These are phyloP conservation scores for Mortierella sp. DNA, from an alignment of 371 early-diverging fungal genomes.

Conservation along the genomic window DNA sequence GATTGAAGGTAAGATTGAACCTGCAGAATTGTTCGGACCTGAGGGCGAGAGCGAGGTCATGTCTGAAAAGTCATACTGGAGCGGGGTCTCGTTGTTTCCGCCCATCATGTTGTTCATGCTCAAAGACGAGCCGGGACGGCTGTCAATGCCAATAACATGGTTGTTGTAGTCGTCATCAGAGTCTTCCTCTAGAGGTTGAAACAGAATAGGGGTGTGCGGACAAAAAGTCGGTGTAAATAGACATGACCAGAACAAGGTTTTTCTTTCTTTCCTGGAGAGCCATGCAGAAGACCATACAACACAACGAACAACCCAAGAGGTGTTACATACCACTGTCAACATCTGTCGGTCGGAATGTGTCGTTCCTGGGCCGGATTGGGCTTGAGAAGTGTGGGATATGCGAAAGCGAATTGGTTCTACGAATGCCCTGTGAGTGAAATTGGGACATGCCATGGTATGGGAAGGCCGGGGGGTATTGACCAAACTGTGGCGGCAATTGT, in stretches of 20 bases:
- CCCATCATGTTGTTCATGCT: slow-evolving; percentile 51
- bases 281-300: too few species aligned
- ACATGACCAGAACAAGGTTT: too few species aligned
- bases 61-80: slow-evolving; percentile 41
- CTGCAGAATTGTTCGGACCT: too few species aligned
- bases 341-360: slow-evolving; percentile 30
- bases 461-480: slow-evolving; percentile 35
- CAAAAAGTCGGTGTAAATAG: too few species aligned
- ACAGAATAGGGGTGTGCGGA: slow-evolving; percentile 1
- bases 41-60: slow-evolving; percentile 44
- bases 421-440: slow-evolving; percentile 25
- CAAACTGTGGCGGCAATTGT: slow-evolving; percentile 28
- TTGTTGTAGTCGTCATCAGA: slow-evolving; percentile 43
- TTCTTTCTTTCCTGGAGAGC: too few species aligned
- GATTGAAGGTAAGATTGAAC: slow-evolving; percentile 7
- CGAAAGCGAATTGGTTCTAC: slow-evolving; percentile 49
- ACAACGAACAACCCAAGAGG: too few species aligned
- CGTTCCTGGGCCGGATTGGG: slow-evolving; percentile 51
- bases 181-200: slow-evolving; percentile 25
- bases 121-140: slow-evolving; percentile 46
- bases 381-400: slow-evolving; percentile 28
- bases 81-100: slow-evolving; percentile 34
- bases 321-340: slow-evolving; percentile 50
- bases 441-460: slow-evolving; percentile 24
- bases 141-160: slow-evolving; percentile 34